These are phyloP conservation scores for Colletotrichum tamarilloi DNA, from an alignment of 2,329 filamentous ascomycete genomes.

Conservation along the genomic window DNA sequence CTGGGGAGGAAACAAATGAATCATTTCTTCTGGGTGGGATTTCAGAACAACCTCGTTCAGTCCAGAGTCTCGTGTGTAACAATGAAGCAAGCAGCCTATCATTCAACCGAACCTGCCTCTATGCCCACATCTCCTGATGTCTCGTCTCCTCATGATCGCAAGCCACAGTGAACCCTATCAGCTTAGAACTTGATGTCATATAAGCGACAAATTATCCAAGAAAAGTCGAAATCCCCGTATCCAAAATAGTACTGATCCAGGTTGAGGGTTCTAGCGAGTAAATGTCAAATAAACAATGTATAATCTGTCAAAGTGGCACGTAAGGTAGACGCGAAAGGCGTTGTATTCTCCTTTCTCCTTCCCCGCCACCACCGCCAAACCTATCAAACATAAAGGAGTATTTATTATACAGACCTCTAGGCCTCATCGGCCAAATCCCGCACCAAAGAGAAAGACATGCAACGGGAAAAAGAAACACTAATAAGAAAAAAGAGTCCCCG, in stretches of 20 bases:
- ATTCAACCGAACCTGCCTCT: no score
- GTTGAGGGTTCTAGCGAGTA: background rate
- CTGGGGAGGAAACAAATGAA: background rate
- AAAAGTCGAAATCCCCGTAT: no score
- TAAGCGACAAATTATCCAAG: no score
- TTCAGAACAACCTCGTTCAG: background rate
- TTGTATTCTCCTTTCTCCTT: background rate
- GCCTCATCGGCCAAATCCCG: slow-evolving; percentile 1
- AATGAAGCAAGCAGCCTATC: background rate
- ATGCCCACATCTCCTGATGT: no score
- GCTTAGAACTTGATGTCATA: background rate
- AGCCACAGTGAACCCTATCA: background rate
- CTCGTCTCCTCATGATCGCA: background rate
- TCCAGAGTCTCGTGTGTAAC: background rate
- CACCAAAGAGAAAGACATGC: slow-evolving; percentile 14
- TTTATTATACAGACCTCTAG: slow-evolving; percentile 36
- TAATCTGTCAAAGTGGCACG: slow-evolving; percentile 26
- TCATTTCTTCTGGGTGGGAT: background rate
- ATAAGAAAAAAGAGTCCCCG: slow-evolving; percentile 28
- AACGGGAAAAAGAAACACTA: slow-evolving; percentile 15
- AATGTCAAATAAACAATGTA: slow-evolving; percentile 15
- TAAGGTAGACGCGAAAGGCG: slow-evolving; percentile 12
- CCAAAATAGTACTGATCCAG: background rate
- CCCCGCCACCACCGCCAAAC: background rate
- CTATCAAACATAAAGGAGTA: slow-evolving; percentile 19